Base-by-base conservation (phyloP, 345 rosid genomes). In the Citrus australasica region DNA sequence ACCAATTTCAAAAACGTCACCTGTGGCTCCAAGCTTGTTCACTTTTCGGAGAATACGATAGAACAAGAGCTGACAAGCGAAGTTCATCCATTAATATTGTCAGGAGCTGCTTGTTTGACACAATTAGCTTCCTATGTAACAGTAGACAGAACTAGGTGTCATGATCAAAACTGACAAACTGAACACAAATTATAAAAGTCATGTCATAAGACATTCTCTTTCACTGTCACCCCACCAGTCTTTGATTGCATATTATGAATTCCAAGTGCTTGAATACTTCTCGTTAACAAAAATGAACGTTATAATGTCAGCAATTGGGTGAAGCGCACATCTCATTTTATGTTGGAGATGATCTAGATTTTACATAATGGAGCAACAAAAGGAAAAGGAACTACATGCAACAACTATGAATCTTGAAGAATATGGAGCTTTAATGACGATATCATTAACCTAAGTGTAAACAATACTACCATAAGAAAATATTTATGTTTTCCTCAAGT, bases 11-110 rank as follows among this genome's bases (percentile, higher is more conserved):
- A 71, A 64, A 22, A 38, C 35, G 46, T 51, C 76, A 94, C 97
- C 97, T 92, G 62, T 94, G 98, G 83, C 97, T 86, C 99, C 99
- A 96, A 74, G 98, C 94, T 72, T 88, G 90, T 67, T 96, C 98
- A 67, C 99, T 92, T 89, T 94, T 94, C 25, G 95, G 98, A 79
- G 89, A 89, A 89, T 82, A 80, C 17, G 98, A 94, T 76, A 94
- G 93, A 78, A 96, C 81, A 79, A 94, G 93, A 53, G 89, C 86
- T 66, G 98, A 92, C 62, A 94, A 83, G 67, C 37, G 79, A 79
- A 96, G 94, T 83, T 96, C 99, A 76, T 91, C 92, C 28, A 71
- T 76, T 69, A 88, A 90, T 71, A 82, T 67, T 16, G 80, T 59
- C 59, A 84, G 60, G 19, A 83, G 82, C 68, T 82, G 85, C 79